Percentiles rank a stretch among this genome's conserved stretches.
These are phyloP conservation scores for Zalerion maritima DNA, from an alignment of 495 filamentous ascomycete genomes.

Conservation along the genomic window DNA sequence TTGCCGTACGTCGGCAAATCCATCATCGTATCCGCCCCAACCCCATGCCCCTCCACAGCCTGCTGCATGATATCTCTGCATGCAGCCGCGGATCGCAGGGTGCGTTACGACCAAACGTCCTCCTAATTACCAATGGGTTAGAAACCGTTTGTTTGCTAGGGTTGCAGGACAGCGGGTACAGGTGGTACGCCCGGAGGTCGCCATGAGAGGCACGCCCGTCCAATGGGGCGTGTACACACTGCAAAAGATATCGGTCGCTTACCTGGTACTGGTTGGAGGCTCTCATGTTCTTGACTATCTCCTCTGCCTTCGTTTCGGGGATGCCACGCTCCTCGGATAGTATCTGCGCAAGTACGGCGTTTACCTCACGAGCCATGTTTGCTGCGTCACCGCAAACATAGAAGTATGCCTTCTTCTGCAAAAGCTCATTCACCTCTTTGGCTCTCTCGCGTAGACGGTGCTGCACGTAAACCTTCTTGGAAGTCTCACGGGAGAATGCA, in stretches of 20 bases:
- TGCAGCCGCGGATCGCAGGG: background rate
- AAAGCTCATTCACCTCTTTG: conserved; percentile 71
- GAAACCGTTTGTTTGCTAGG: conserved; percentile 13
- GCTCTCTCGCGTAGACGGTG: conserved; percentile 76
- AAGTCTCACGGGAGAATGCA: conserved; percentile 78
- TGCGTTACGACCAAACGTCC: conserved; percentile 84
- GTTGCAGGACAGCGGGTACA: background rate
- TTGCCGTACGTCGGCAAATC: no score
- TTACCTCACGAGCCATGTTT: conserved; percentile 97
- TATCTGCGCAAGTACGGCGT: conserved; percentile 67
- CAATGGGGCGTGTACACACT: conserved; percentile 6
- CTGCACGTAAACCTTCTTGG: conserved; percentile 93
- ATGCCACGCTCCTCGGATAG: conserved; percentile 69
- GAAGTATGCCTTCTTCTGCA: conserved; percentile 80
- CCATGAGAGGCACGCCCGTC: background rate
- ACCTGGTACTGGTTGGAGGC: conserved; percentile 90
- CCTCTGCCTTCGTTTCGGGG: conserved; percentile 73
- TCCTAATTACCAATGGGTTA: conserved; percentile 29
- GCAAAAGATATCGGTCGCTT: no score
- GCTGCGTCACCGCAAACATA: conserved; percentile 98
- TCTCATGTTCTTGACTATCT: conserved; percentile 92
- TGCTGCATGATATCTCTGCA: no score
- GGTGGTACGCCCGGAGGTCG: background rate
- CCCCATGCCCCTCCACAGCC: background rate
- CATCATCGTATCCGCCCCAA: background rate